These are phyloP conservation scores for Acer yangbiense DNA, from an alignment of 345 rosid species.

Conservation along the genomic window DNA sequence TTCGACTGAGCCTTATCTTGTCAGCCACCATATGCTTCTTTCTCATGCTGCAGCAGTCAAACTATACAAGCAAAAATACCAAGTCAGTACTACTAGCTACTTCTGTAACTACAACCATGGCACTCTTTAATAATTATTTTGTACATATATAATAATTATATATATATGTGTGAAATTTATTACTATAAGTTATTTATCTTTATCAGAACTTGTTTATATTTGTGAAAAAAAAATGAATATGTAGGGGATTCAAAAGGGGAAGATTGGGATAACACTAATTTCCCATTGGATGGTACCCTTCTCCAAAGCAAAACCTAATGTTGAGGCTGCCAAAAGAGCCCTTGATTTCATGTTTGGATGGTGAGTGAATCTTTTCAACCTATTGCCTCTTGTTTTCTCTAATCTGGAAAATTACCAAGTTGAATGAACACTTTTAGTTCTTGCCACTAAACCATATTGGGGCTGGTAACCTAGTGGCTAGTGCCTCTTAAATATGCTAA, in stretches of 20 bases:
- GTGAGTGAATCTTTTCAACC: neutral
- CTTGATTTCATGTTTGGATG: constrained; percentile 1
- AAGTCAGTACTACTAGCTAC: constrained; percentile 17
- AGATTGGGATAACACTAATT: neutral
- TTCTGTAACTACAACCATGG: no score
- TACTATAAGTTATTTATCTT: no score
- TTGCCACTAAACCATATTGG: no score
- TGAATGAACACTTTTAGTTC: no score
- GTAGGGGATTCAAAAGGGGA: constrained; percentile 28
- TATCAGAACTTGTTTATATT: no score
- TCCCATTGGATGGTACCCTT: constrained; percentile 34
- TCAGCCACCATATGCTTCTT: constrained; percentile 29
- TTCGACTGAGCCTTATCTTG: constrained; percentile 35
- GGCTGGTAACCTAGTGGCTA: no score
- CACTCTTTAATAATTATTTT: no score
- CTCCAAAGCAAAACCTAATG: neutral
- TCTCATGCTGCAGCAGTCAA: constrained; percentile 37
- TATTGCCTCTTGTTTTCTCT: no score
- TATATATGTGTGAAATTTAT: no score
- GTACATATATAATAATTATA: no score
- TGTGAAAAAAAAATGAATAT: neutral
- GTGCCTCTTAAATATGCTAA: no score
- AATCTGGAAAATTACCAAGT: no score
- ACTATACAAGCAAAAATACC: constrained; percentile 32
- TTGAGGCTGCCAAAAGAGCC: constrained; percentile 28